These are phyloP conservation scores for Gentiana macrophylla DNA, from an alignment of 257 asterid species.

Conservation along the genomic window DNA sequence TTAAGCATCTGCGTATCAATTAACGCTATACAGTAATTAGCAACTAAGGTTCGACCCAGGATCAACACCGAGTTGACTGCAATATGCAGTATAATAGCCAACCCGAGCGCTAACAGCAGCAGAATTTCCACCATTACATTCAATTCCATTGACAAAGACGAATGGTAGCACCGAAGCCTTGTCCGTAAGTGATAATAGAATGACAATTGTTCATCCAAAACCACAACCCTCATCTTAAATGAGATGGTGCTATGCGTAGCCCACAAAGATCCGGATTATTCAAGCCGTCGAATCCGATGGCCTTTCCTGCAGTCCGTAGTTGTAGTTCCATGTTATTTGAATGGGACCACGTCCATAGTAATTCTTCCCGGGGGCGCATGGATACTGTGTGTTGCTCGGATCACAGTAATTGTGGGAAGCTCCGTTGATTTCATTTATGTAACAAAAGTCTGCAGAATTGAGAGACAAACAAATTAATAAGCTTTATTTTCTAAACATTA, in stretches of 20 bases:
- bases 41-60: slow-evolving; percentile 6
- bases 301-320: slow-evolving; percentile 6
- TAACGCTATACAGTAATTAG: neutral
- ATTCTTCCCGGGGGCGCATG: slow-evolving; percentile 8
- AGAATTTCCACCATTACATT: slow-evolving; percentile 4
- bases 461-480: too few relatives aligned
- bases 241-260: slow-evolving; percentile 1
- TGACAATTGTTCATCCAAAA: slow-evolving; percentile 11
- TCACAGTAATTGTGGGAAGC: neutral
- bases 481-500: too few relatives aligned
- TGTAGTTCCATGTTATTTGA: slow-evolving; percentile 8
- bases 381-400: neutral
- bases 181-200: slow-evolving; percentile 4
- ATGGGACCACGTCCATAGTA: slow-evolving; percentile 11
- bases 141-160: slow-evolving; percentile 7
- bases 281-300: slow-evolving; percentile 1
- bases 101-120: neutral
- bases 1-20: too few relatives aligned
- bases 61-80: slow-evolving; percentile 2
- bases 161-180: slow-evolving; percentile 7
- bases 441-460: too few relatives aligned
- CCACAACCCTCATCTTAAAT: slow-evolving; percentile 10
- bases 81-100: slow-evolving; percentile 1
- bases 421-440: too few relatives aligned
- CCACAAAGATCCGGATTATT: neutral